Conservation (phyloP, 495 filamentous ascomycete species). For the Hypoxylon lenormandii region DNA sequence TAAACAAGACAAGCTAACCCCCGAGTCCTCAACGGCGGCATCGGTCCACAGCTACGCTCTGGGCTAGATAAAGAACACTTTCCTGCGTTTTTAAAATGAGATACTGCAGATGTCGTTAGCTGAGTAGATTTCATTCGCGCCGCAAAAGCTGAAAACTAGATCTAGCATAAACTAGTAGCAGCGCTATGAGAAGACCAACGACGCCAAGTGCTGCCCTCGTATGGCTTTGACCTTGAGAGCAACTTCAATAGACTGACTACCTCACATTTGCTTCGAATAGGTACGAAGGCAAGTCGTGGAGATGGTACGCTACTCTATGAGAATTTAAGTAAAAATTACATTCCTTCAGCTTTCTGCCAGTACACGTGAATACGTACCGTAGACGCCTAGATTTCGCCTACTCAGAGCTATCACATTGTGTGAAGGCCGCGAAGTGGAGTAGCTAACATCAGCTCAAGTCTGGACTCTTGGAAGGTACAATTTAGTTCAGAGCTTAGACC, state of each 20-base stretch:
- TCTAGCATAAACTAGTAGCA: neutral
- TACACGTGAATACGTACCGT: too few relatives aligned
- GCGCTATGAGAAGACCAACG: neutral
- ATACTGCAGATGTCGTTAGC: neutral
- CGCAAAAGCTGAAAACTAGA: neutral
- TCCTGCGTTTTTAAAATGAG: neutral
- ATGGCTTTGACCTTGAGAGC: neutral
- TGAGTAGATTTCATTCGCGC: neutral
- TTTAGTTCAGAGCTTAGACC: too few relatives aligned
- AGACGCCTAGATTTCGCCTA: too few relatives aligned
- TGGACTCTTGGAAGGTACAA: too few relatives aligned
- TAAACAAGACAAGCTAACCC: neutral
- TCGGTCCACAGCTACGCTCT: neutral
- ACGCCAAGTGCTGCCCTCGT: neutral
- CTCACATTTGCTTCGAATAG: too few relatives aligned
- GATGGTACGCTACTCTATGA: neutral
- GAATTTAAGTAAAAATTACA: neutral
- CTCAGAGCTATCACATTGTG: neutral
- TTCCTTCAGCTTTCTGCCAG: neutral
- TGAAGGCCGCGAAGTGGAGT: neutral
- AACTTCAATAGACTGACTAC: neutral
- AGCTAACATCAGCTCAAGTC: neutral
- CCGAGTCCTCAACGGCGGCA: neutral
- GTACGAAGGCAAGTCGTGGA: too few relatives aligned
- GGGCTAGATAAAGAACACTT: neutral